phyloP scores from a whole-genome alignment of 768 basidiomycete genomes.

The Candolleomyces aberdarensis region DNA sequence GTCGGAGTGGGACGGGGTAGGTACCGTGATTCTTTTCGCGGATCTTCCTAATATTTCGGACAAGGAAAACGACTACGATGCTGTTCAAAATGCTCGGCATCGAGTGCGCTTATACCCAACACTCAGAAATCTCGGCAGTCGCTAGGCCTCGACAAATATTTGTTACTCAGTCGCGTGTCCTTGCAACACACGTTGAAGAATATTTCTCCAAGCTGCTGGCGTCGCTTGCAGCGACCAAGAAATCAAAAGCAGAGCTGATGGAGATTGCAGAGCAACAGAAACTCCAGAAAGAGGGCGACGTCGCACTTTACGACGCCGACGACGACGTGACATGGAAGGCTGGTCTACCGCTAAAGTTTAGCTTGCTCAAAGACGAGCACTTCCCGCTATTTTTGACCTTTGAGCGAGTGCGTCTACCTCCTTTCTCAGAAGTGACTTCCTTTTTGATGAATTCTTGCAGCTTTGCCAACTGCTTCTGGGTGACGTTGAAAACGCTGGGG shows the following conservation, averaged over 20 bases:
- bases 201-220: constrained; percentile 38
- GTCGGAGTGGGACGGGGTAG: constrained; percentile 74
- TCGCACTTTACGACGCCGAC: constrained; percentile 1
- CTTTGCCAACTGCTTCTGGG: constrained; percentile 48
- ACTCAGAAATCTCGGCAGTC: constrained; percentile 22
- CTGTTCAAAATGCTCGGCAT: constrained; percentile 73
- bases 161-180: constrained; percentile 63
- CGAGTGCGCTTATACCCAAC: constrained; percentile 49
- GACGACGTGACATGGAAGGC: constrained; percentile 11
- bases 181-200: constrained; percentile 67
- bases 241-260: constrained; percentile 8
- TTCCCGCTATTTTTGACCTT: constrained; percentile 73
- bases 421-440: neutral
- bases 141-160: constrained; percentile 65
- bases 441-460: constrained; percentile 25
- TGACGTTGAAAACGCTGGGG: constrained; percentile 29
- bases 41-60: neutral
- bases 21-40: neutral
- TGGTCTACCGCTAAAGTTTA: constrained; percentile 4
- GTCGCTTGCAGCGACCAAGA: constrained; percentile 4
- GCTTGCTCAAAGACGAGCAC: constrained; percentile 38
- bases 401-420: constrained; percentile 42
- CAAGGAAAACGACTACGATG: constrained; percentile 74
- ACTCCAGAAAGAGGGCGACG: constrained; percentile 3
- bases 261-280: constrained; percentile 5